Conservation (phyloP, 257 asterid genomes). For the Nemophila menziesii region DNA sequence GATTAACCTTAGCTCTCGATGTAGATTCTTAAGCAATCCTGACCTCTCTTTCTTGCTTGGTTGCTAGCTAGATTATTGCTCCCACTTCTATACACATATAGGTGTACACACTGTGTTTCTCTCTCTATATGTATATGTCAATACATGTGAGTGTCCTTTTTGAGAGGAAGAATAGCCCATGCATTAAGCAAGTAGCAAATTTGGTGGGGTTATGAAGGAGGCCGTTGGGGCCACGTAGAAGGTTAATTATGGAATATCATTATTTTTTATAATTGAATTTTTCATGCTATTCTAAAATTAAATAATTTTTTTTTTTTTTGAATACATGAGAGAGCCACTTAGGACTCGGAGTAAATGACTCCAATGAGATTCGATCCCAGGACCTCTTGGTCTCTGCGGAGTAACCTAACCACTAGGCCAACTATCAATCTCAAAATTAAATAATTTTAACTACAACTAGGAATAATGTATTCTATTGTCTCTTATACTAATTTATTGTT, state of each 20-base stretch:
- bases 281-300: no score
- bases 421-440: no score
- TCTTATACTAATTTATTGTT: no score
- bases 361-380: no score
- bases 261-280: no score
- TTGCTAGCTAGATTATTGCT: constrained; percentile 12
- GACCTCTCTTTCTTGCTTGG: constrained; percentile 54
- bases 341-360: no score
- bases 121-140: constrained; percentile 1
- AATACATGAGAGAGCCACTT: no score
- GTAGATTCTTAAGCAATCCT: constrained; percentile 46
- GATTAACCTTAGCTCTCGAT: constrained; percentile 3
- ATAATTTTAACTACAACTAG: no score
- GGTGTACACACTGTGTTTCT: constrained; percentile 1
- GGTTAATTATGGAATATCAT: not conserved
- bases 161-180: constrained; percentile 22
- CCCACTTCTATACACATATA: constrained; percentile 1
- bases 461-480: no score
- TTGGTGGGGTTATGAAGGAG: constrained; percentile 13
- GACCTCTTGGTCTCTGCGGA: no score
- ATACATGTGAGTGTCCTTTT: constrained; percentile 25
- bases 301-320: no score
- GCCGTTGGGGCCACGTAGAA: constrained; percentile 32
- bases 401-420: no score
- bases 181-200: constrained; percentile 31